A percentile compares a stretch with the other conserved stretches of the same genome.
Evolutionary conservation across 2,329 filamentous ascomycete genomes (phyloP).

Genomic region (Alternaria sp.): DNA sequence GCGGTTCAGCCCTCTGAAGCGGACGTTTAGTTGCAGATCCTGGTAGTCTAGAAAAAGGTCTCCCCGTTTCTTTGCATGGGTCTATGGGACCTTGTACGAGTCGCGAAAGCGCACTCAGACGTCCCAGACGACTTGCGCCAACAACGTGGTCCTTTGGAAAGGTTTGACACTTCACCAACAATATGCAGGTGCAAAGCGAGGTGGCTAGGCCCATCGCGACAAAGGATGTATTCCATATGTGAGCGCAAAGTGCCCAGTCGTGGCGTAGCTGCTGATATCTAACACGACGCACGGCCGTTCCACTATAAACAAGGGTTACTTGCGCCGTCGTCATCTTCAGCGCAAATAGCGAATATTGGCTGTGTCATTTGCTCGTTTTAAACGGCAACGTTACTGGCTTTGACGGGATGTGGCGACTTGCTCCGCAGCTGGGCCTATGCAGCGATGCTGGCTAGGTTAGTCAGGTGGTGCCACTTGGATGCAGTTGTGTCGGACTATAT

Average conservation of each 20-base stretch:
- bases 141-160: conserved; percentile 27
- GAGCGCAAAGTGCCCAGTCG: conserved; percentile 9
- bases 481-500: conserved; percentile 9
- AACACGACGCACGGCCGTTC: conserved; percentile 25
- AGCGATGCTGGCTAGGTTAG: conserved; percentile 19
- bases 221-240: conserved; percentile 7
- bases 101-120: conserved; percentile 16
- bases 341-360: conserved; percentile 38
- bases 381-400: conserved; percentile 21
- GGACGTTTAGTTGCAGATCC: conserved; percentile 33
- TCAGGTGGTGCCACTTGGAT: conserved; percentile 25
- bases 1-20: conserved; percentile 30
- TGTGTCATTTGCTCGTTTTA: conserved; percentile 36
- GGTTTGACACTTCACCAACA: conserved; percentile 15
- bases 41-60: conserved; percentile 36
- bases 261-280: conserved; percentile 19
- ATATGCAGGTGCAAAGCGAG: conserved; percentile 14
- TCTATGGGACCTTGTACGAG: conserved; percentile 26
- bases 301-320: conserved; percentile 34
- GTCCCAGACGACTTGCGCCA: conserved; percentile 16
- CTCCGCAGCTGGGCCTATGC: conserved; percentile 25
- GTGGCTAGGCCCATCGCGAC: conserved; percentile 5
- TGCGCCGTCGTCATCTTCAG: conserved; percentile 40
- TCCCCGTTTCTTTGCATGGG: conserved; percentile 34
- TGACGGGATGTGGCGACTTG: conserved; percentile 31